Conservation (phyloP, 345 rosid genomes). For the Melaleuca alternifolia region DNA sequence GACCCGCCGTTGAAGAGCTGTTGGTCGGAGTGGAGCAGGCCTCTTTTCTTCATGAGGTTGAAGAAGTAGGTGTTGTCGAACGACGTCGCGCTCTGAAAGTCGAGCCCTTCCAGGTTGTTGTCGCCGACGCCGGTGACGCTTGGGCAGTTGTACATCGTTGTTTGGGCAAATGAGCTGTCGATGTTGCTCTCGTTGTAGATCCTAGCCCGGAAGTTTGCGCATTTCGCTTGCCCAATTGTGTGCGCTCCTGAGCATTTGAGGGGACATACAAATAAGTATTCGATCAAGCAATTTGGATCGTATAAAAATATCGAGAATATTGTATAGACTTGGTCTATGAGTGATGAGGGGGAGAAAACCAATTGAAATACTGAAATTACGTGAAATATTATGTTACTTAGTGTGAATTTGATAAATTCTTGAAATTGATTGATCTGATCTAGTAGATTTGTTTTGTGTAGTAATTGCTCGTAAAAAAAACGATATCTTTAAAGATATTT, state of each 20-base stretch:
- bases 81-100: conserved; percentile 33
- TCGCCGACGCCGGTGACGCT: conserved; percentile 9
- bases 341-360: not conserved
- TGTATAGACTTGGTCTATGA: not conserved
- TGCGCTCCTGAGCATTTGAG: conserved; percentile 11
- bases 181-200: conserved; percentile 40
- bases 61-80: conserved; percentile 52
- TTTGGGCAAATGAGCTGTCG: conserved; percentile 25
- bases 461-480: not conserved
- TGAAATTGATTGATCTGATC: not conserved
- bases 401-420: not conserved
- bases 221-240: conserved; percentile 45
- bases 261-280: not conserved
- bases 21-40: conserved; percentile 47
- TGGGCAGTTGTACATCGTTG: conserved; percentile 30
- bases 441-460: not conserved
- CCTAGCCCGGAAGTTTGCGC: conserved; percentile 26
- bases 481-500: not conserved
- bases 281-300: not conserved
- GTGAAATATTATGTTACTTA: not conserved
- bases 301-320: not conserved
- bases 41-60: conserved; percentile 38
- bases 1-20: conserved; percentile 31
- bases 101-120: conserved; percentile 23
- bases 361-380: not conserved